A percentile compares a stretch with the other conserved stretches of the same genome.
Conservation (phyloP, 192 early-diverging fungal species). For the Dispira parvispora region DNA sequence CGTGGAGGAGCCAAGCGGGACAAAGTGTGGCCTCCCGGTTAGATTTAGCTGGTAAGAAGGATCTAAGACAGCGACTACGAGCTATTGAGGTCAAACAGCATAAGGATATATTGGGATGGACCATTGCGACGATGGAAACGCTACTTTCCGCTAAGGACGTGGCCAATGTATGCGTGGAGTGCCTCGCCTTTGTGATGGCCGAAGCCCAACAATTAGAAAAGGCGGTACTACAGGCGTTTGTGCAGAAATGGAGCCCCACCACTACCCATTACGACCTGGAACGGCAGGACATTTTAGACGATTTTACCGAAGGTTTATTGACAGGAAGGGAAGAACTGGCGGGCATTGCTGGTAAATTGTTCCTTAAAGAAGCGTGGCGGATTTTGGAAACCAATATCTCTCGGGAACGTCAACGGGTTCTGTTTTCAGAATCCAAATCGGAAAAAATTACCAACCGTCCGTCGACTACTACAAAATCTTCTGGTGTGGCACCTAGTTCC, state of each 20-base stretch:
- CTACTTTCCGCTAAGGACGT: constrained; percentile 37
- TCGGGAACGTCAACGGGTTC: constrained; percentile 20
- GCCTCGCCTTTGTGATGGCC: constrained; percentile 49
- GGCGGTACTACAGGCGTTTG: constrained; percentile 36
- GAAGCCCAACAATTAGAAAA: constrained; percentile 57
- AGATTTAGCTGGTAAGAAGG: constrained; percentile 44
- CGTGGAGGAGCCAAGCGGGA: constrained; percentile 30
- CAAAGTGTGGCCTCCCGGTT: constrained; percentile 31
- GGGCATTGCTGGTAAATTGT: constrained; percentile 49
- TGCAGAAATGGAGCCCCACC: constrained; percentile 36
- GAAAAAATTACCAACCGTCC: neutral
- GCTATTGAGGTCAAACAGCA: constrained; percentile 44
- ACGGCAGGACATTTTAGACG: constrained; percentile 42
- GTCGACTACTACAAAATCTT: neutral
- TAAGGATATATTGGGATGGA: constrained; percentile 33
- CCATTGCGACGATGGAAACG: constrained; percentile 36
- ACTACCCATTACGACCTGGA: constrained; percentile 26
- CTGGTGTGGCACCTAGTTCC: neutral
- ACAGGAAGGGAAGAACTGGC: constrained; percentile 50
- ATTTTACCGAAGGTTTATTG: constrained; percentile 50
- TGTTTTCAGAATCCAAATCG: neutral
- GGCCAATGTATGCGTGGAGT: constrained; percentile 33
- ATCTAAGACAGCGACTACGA: constrained; percentile 44
- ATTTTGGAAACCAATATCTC: constrained; percentile 42
- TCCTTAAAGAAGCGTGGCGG: constrained; percentile 58